Evolutionary conservation across 805 yeast species (phyloP), one percentile per base, ranked within the genome.

Genomic region (Lachancea nothofagi): DNA sequence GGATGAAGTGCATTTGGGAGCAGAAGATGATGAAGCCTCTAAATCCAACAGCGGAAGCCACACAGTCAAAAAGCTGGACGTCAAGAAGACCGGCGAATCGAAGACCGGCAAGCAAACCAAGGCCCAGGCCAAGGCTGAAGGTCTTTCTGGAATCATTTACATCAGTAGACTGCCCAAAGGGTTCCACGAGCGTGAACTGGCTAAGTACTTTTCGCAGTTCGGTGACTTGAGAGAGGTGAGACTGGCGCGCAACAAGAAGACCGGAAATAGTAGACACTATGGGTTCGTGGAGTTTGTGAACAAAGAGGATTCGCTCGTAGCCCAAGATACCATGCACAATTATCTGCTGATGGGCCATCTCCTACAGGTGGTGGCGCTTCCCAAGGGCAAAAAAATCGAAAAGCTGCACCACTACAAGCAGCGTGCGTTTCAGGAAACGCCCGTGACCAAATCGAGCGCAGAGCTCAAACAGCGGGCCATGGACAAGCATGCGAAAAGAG

Each of bases 321-420:
- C 96, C 3, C 84, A 83, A 45, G 97, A 93, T 49, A 80, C 97
- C 33, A 93, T 93, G 98, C 81, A 93, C 65, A 93, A 93, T 65
- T 93, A 93, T 55, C 72, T 93, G 46, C 59, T 93, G 32, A 80
- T 85, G 66, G 94, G 94, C 5, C 97, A 90, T 62, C 74, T 89
- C 46, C 67, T 93, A 51, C 81, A 84, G 63, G 89, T 83, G 26
- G 68, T 74, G 43, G 43, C 59, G 18, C 39, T 62, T 34, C 75
- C 74, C 42, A 61, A 74, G 34, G 71, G 75, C 8, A 74, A 77
- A 51, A 59, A 70, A 47, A 65, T 67, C 42, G 63, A 62, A 29
- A 60, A 67, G 38, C 50, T 61, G 23, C 59, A 53, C 49, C 65
- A 57, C 44, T 59, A 59, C 45, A 64, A 51, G 44, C 59, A 61